Evolutionary conservation across 495 filamentous ascomycete genomes (phyloP).

Genomic region (Xylaria scruposa): DNA sequence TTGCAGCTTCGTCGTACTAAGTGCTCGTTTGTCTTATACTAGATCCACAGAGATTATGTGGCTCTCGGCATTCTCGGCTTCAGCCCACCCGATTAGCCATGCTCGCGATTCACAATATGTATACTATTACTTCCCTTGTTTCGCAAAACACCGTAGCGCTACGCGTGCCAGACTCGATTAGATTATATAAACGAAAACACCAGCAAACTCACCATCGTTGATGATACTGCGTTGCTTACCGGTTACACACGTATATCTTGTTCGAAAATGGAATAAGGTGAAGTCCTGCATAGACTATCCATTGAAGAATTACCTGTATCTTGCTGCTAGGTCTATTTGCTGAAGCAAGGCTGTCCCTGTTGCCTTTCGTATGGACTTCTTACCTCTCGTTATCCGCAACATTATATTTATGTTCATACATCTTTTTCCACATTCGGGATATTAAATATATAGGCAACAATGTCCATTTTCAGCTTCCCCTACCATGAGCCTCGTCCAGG

Average conservation of each 20-base stretch:
- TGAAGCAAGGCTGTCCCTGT: constrained; percentile 21
- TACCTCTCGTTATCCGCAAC: neutral
- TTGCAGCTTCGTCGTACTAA: neutral
- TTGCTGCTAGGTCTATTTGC: neutral
- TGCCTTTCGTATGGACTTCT: neutral
- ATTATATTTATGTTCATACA: neutral
- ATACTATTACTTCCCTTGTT: neutral
- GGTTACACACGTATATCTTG: neutral
- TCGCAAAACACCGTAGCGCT: neutral
- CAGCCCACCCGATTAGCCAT: neutral
- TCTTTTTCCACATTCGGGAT: neutral
- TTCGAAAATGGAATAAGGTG: neutral
- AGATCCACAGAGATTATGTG: constrained; percentile 19
- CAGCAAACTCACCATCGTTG: neutral
- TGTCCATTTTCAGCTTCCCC: constrained; percentile 53
- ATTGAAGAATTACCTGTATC: neutral
- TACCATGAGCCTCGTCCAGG: constrained; percentile 74
- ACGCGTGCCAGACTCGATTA: neutral
- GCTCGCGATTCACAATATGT: neutral
- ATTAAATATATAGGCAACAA: neutral
- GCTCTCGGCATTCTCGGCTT: constrained; percentile 19
- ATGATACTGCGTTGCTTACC: neutral
- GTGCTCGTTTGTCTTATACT: neutral
- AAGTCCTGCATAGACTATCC: constrained; percentile 5
- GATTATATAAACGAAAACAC: neutral